Percentiles rank a stretch among this genome's conserved stretches.
phyloP scores from a whole-genome alignment of 2,329 filamentous ascomycete genomes.

The Hirsutella thompsonii region DNA sequence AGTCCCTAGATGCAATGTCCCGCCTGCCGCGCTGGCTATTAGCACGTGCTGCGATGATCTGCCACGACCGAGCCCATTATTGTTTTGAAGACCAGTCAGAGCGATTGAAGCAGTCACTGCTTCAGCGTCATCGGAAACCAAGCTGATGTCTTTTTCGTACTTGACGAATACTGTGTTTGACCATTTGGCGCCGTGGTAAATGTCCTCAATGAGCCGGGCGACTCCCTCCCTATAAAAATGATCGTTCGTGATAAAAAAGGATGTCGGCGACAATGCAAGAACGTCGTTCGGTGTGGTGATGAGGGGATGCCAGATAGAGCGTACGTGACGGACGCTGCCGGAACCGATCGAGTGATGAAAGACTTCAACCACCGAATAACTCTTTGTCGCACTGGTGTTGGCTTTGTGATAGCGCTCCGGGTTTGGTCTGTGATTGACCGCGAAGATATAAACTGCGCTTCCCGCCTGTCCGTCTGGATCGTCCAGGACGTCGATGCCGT shows the following conservation, averaged over 20 bases:
- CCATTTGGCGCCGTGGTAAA: constrained; percentile 29
- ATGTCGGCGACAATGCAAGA: constrained; percentile 28
- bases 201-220: constrained; percentile 32
- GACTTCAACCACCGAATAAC: constrained; percentile 41
- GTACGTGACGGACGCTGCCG: constrained; percentile 28
- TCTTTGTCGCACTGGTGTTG: constrained; percentile 18
- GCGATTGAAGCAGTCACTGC: constrained; percentile 30
- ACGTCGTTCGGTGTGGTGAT: constrained; percentile 48
- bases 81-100: constrained; percentile 32
- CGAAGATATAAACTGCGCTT: constrained; percentile 43
- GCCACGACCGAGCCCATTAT: constrained; percentile 44
- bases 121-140: constrained; percentile 11
- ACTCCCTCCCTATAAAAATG: constrained; percentile 37
- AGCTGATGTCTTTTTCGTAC: constrained; percentile 13
- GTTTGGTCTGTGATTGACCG: constrained; percentile 45
- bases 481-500: constrained; percentile 46
- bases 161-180: constrained; percentile 33
- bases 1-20: constrained; percentile 29
- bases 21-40: constrained; percentile 29
- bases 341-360: constrained; percentile 39
- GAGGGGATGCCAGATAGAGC: constrained; percentile 37
- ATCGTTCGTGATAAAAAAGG: constrained; percentile 49
- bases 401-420: constrained; percentile 18
- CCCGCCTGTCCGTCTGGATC: constrained; percentile 24
- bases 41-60: constrained; percentile 25